phyloP scores from a whole-genome alignment of 805 yeast species.

The Zygosaccharomyces rouxii region DNA sequence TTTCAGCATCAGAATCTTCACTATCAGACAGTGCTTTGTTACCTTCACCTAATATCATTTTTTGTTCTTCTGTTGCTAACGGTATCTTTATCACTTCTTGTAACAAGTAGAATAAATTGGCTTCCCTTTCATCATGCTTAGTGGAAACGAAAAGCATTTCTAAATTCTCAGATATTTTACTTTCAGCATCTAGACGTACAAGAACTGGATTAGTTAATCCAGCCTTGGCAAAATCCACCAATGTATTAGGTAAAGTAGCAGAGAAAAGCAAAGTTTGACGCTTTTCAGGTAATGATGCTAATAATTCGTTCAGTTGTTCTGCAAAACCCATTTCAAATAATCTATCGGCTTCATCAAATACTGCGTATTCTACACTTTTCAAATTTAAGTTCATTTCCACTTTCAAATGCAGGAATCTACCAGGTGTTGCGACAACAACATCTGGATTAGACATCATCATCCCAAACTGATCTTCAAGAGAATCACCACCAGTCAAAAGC shows the following conservation, averaged over 20 bases:
- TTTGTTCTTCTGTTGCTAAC: conserved; percentile 65
- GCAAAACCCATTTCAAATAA: conserved; percentile 95
- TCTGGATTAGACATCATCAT: conserved; percentile 94
- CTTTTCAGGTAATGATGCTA: conserved; percentile 73
- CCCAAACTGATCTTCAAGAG: conserved; percentile 92
- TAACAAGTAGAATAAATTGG: conserved; percentile 68
- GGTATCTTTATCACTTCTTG: conserved; percentile 86
- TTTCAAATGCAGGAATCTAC: conserved; percentile 91
- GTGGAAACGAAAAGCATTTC: conserved; percentile 84
- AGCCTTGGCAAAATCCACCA: conserved; percentile 96
- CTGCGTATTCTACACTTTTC: conserved; percentile 79
- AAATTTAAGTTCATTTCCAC: conserved; percentile 91
- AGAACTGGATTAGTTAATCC: conserved; percentile 90
- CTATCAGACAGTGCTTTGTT: conserved; percentile 48
- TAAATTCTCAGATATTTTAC: conserved; percentile 82
- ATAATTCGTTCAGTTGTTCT: conserved; percentile 84
- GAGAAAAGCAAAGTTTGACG: conserved; percentile 89
- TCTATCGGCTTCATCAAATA: conserved; percentile 96
- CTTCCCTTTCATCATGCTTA: conserved; percentile 84
- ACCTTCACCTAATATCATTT: conserved; percentile 46
- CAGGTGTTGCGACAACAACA: conserved; percentile 94
- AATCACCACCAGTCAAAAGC: conserved; percentile 93
- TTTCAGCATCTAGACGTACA: conserved; percentile 88
- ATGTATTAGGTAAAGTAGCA: conserved; percentile 87
- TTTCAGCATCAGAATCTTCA: conserved; percentile 45